Evolutionary conservation across 805 yeast genomes (phyloP), one percentile per base, ranked within the genome.

Genomic region (Yamadazyma philogaea): DNA sequence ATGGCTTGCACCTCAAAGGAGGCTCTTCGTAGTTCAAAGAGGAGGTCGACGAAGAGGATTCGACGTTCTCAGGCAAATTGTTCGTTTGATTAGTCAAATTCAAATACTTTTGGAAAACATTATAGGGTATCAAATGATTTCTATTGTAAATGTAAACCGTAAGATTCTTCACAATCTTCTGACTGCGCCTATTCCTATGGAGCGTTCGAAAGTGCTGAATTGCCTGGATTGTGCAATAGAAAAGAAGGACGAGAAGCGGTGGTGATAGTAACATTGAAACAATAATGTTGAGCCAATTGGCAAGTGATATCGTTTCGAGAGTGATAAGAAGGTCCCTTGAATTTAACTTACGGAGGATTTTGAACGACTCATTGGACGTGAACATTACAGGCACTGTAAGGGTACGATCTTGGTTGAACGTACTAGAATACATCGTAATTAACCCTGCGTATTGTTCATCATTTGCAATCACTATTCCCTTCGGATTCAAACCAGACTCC

Each of bases 401-500:
- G 19, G 57, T 39, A 2, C 56, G 61, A 49, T 70, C 70, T 39
- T 61, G 67, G 39, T 74, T 68, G 44, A 68, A 75, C 19, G 63
- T 63, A 30, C 66, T 59, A 2, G 79, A 72, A 53, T 70, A 78
- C 83, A 78, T 79, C 18, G 81, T 77, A 18, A 79, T 66, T 41
- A 77, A 62, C 6, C 78, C 74, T 15, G 66, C 55, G 30, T 56
- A 54, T 6, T 73, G 72, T 43, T 64, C 72, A 51, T 77, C 71
- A 53, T 79, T 81, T 24, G 81, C 84, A 7, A 81, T 70, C n/a
- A 81, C 60, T 8, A 79, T 76, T 5, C 78, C 78, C 11, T 46
- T 54, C 0, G 84, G 83, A 11, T 46, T 47, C 34, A 60, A 41
- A 8, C 55, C 59, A 2, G 66, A 60, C 2, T 56, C 54, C 43